Base-by-base conservation (phyloP, 495 filamentous ascomycete species). In the Penicillium waksmanii region DNA sequence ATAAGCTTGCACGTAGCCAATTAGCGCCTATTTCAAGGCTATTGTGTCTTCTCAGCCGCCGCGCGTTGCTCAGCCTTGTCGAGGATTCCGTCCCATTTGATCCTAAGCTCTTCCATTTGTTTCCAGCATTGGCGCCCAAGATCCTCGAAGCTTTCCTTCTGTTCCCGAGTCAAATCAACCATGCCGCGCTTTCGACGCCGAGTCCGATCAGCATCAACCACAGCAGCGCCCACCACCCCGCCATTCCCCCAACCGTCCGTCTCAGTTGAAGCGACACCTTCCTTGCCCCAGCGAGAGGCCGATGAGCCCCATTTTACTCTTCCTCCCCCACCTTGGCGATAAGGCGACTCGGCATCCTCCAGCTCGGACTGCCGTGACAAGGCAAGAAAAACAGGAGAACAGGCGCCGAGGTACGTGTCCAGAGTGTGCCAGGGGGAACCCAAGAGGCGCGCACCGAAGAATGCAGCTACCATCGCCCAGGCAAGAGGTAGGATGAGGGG, bases 361-460 rank as follows among this genome's bases (percentile, higher is more conserved):
- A 98, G 75, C 42, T 77, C 78, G 2, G 76, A 73, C 58, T 90
- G 85, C n/a, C 85, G 73, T 9, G 86, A 81, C 25, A 97, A 80
- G 1, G 91, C 88, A 15, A 96, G 75, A 87, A 90, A 96, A 40
- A 89, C 86, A 0, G 91, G 83, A 0, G 92, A 83, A 58, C 74
- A 80, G 5, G 93, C 91, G 38, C 88, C 93, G n/a, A 84, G 81
- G 76, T 96, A 96, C 0, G 88, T 77, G 15, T 80, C 82, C 51
- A 90, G 75, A 1, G 84, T 80, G 74, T 98, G 90, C 92, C 92
- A 98, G 27, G 92, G 91, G 3, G 90, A 94, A 21, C 93, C 92
- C 18, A 95, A 74, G 78, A 85, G 87, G 62, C 95, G 88, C 12
- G 86, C 86, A 40, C 90, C 51, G 71, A 87, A 92, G 66, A 96